Conservation (phyloP, 306 rosid species). For the Mimosa bimucronata region DNA sequence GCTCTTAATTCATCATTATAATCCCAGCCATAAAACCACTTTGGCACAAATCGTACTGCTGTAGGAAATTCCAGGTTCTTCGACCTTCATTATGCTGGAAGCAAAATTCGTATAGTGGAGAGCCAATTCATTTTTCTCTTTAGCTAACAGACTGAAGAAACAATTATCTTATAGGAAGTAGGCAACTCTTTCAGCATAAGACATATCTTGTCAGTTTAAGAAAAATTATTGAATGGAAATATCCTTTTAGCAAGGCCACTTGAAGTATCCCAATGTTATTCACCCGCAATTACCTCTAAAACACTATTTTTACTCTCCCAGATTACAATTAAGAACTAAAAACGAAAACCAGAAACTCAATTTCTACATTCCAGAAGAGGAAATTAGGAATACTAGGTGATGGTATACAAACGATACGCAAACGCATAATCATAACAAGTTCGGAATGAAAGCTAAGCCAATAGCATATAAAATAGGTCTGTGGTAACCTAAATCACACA, state of each 20-base stretch:
- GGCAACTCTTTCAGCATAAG: not conserved
- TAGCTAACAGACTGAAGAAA: not conserved
- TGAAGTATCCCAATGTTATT: not conserved
- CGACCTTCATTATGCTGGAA: not conserved
- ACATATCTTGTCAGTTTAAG: not conserved
- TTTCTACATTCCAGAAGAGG: not conserved
- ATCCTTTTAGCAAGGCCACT: not conserved
- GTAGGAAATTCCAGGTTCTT: not conserved
- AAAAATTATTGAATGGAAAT: not conserved
- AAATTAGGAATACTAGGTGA: not conserved
- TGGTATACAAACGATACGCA: not conserved
- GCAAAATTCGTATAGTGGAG: not conserved
- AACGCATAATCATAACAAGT: not conserved
- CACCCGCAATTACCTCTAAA: not conserved
- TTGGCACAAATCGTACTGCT: not conserved
- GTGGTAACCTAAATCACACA: not conserved
- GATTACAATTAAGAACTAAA: not conserved
- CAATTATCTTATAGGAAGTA: not conserved
- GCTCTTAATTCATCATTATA: conserved; percentile 9
- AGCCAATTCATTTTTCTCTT: not conserved
- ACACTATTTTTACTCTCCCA: not conserved
- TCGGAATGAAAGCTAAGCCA: not conserved
- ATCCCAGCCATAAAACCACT: not conserved
- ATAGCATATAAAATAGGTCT: conserved; percentile 17
- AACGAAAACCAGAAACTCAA: not conserved